Percentiles rank a stretch among this genome's conserved stretches.
These are phyloP conservation scores for Metschnikowia bowlesiae DNA, from an alignment of 805 yeast genomes.

Conservation along the genomic window DNA sequence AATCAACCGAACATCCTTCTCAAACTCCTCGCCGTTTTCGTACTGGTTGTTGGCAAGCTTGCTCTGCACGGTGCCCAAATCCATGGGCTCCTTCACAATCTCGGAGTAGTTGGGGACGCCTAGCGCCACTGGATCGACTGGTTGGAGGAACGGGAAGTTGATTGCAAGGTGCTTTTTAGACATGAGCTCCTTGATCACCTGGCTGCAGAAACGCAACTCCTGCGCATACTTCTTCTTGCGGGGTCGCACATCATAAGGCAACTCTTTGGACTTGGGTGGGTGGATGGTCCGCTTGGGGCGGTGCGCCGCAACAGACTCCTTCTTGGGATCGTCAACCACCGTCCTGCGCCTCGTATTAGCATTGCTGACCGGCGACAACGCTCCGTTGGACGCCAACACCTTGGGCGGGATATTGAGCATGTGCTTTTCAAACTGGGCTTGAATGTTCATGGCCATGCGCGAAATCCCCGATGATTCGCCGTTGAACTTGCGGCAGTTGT, in stretches of 20 bases:
- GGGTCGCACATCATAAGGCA: constrained; percentile 87
- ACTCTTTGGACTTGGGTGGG: constrained; percentile 92
- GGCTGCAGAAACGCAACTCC: constrained; percentile 81
- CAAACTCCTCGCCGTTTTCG: constrained; percentile 84
- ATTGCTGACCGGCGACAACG: constrained; percentile 10
- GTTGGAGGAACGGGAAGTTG: constrained; percentile 86
- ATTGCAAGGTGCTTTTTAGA: constrained; percentile 80
- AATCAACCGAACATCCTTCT: constrained; percentile 73
- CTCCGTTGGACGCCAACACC: constrained; percentile 23
- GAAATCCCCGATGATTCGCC: constrained; percentile 81
- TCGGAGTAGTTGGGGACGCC: constrained; percentile 89
- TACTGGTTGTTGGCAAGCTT: constrained; percentile 84
- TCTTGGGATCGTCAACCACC: constrained; percentile 38
- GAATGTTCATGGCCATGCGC: constrained; percentile 86
- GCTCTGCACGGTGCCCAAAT: constrained; percentile 75
- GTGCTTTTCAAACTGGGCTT: constrained; percentile 90
- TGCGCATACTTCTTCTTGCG: constrained; percentile 87
- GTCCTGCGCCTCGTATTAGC: constrained; percentile 19
- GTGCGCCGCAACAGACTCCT: constrained; percentile 72
- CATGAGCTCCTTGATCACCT: constrained; percentile 72
- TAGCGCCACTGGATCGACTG: constrained; percentile 93
- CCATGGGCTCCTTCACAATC: constrained; percentile 91
- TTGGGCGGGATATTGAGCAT: constrained; percentile 84
- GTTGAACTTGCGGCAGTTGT: constrained; percentile 77
- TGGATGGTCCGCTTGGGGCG: constrained; percentile 95